Evolutionary conservation across 2,329 filamentous ascomycete species (phyloP), one percentile per base, ranked within the genome.

Genomic region (Cyanodermella asteris): DNA sequence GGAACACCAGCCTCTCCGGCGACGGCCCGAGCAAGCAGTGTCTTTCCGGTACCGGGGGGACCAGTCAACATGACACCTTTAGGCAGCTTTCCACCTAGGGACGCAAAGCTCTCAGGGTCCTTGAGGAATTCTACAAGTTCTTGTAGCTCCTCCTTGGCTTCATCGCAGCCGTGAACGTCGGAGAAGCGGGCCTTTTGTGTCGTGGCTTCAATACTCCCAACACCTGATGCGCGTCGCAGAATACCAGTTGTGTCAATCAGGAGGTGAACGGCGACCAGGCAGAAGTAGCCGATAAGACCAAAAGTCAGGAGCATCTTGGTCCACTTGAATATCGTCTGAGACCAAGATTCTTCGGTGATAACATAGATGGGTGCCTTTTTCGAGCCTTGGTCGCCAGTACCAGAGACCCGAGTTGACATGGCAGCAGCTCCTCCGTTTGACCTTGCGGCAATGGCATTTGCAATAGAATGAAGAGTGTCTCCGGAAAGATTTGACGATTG

Each of bases 11-110:
- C 82, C 55, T 97, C 87, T 26, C 87, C 87, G 23, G 87, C 87
- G 31, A 97, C 87, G 28, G 87, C 90, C 41, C 87, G 73, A 34
- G 87, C 87, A 32, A 97, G 65, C 20, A 97, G 65, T 8, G 87
- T 97, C 55, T 97, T 97, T 53, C 87, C 87, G 32, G 87, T 97
- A 55, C 87, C 87, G 26, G 87, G 87, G 43, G 87, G 87, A 1
- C 87, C 87, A 41, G 91, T 80, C 13, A 97, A 65, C 25, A 97
- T 63, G 30, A 97, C 80, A 57, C 87, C 87, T 52, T 94, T 97
- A 28, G 87, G 87, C 27, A 97, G 65, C 52, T 94, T 93, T 40
- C 87, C 87, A 43, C 87, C 87, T 23, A 97, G 72, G 32, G 78
- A 78, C 23, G 76, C 82, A 52, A 94, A 97, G 42, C 75, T 78